Evolutionary conservation across 139 green algal genomes (phyloP), one percentile per base, ranked within the genome.

Genomic region (Chlorella ohadii): DNA sequence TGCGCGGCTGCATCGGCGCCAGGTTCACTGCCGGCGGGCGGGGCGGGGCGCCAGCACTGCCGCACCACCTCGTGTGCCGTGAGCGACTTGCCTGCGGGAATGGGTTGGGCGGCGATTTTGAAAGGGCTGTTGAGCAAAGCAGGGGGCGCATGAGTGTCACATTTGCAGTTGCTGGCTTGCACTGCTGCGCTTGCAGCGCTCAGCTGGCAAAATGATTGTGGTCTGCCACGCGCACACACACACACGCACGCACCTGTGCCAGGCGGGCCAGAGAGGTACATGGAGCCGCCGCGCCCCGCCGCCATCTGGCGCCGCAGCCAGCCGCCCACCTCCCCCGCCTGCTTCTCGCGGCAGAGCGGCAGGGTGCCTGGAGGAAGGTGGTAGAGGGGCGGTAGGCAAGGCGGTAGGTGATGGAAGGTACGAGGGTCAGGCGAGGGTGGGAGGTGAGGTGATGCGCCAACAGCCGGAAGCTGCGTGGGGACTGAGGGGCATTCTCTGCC

Each of bases 181-280:
- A 11, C 44, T 11, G n/a, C n/a, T n/a, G n/a, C n/a, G n/a, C n/a
- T n/a, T n/a, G n/a, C n/a, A n/a, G n/a, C n/a, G n/a, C n/a, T n/a
- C n/a, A n/a, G n/a, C n/a, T n/a, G n/a, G n/a, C n/a, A n/a, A n/a
- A n/a, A n/a, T n/a, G n/a, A n/a, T n/a, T n/a, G n/a, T n/a, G n/a
- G n/a, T n/a, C n/a, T n/a, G n/a, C n/a, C n/a, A n/a, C n/a, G n/a
- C n/a, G n/a, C n/a, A n/a, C n/a, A n/a, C n/a, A n/a, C n/a, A n/a
- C n/a, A n/a, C n/a, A n/a, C n/a, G n/a, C 22, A 6, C 27, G 19
- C 13, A 89, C 89, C 91, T 79, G 90, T 91, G 81, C 91, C 91
- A 11, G 89, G 89, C 28, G 91, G 65, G 6, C 91, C 91, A 12
- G 51, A 86, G 12, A 92, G 59, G 73, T 94, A 94, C 31, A 88